Conservation (phyloP, 805 yeast genomes). For the Candida hungchunana region DNA sequence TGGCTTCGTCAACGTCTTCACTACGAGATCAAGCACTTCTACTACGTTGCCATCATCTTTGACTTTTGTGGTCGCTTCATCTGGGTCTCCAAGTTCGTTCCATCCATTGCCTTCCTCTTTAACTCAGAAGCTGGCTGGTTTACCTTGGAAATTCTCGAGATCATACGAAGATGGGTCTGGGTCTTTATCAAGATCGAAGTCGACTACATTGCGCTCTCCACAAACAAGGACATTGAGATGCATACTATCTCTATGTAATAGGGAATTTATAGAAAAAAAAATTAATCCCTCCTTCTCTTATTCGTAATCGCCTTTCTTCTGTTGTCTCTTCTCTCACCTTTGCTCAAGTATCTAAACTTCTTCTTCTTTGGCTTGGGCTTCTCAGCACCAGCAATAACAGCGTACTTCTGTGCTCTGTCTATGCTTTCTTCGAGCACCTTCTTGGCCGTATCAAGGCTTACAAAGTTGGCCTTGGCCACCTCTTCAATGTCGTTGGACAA, state of each 20-base stretch:
- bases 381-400: constrained; percentile 40
- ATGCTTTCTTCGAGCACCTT: constrained; percentile 72
- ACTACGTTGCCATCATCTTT: constrained; percentile 50
- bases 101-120: constrained; percentile 15
- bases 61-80: constrained; percentile 70
- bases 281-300: constrained; percentile 29
- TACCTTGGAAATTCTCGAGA: constrained; percentile 66
- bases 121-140: constrained; percentile 55
- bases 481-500: constrained; percentile 50
- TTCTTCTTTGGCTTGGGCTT: constrained; percentile 46
- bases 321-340: constrained; percentile 65
- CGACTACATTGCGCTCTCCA: constrained; percentile 36
- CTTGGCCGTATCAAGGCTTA: constrained; percentile 63
- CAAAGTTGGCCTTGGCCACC: constrained; percentile 62
- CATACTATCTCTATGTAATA: too few relatives aligned
- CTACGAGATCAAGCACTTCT: constrained; percentile 30
- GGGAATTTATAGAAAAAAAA: neutral
- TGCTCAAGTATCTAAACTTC: constrained; percentile 85
- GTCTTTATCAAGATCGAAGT: constrained; percentile 77
- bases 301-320: constrained; percentile 43
- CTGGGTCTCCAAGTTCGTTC: constrained; percentile 61
- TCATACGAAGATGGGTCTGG: constrained; percentile 88
- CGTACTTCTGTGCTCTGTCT: constrained; percentile 78
- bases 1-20: too few relatives aligned
- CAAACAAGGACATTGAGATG: constrained; percentile 12